Base-by-base conservation (phyloP, 2,329 filamentous ascomycete genomes). In the Fusarium armeniacum region DNA sequence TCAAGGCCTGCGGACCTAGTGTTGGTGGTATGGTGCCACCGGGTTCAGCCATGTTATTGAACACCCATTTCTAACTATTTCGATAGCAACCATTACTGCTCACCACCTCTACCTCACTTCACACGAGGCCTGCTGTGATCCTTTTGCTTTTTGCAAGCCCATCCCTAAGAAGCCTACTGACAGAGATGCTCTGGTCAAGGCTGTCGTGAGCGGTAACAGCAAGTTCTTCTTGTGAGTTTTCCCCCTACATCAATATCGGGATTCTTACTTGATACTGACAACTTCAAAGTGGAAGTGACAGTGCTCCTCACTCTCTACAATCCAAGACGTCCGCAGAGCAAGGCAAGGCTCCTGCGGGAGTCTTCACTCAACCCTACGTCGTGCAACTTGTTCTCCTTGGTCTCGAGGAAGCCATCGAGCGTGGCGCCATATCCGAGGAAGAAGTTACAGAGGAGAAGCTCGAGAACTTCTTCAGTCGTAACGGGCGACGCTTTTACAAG, bases 51-150 rank as follows among this genome's bases (percentile, higher is more conserved):
- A 22, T 59, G 9, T 11, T 22, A 3, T 15, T 33, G n/a, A 24
- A 40, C 30, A 38, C 26, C 10, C 9, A n/a, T 58, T 35, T 20
- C 40, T 67, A 38, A 69, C 52, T 4, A 5, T n/a, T 24, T 32
- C n/a, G 24, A 44, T 65, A 79, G 90, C 86, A 6, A 95, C 92
- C 12, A 93, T 97, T 71, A 97, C 94, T 0, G 92, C 93, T 3
- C 94, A 97, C 76, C 94, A 97, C 76, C 84, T 97, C 24, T 93
- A 88, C 71, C 85, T 98, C 33, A 93, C 91, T 15, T 89, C 93
- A 18, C 91, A 96, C 74, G 90, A 94, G 73, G 83, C 81, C 63
- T 81, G 81, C 60, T 91, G 90, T 83, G 88, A 89, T 22, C 75
- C 76, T 30, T 79, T 82, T 54, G 79, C 79, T 76, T 97, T 94